Percentiles rank a stretch among this genome's conserved stretches.
phyloP scores from a whole-genome alignment of 2,329 filamentous ascomycete genomes.

The Neoscytalidium dimidiatum region DNA sequence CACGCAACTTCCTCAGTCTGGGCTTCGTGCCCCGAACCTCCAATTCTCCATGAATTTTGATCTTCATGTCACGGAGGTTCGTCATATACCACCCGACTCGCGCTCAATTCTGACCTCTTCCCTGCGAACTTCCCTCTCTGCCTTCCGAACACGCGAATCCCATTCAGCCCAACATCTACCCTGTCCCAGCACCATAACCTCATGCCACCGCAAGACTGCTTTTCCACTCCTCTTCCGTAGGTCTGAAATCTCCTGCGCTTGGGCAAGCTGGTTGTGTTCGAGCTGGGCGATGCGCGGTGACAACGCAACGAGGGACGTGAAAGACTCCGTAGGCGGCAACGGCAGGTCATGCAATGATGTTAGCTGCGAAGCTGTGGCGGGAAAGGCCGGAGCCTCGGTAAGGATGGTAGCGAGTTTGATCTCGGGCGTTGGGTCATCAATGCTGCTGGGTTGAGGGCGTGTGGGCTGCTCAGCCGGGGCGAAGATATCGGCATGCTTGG shows the following conservation, averaged over 20 bases:
- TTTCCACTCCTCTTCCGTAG: conserved; percentile 64
- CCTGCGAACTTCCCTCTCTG: conserved; percentile 67
- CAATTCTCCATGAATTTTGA: neutral
- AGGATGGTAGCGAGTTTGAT: conserved; percentile 42
- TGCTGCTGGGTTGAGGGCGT: conserved; percentile 10
- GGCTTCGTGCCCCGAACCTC: neutral
- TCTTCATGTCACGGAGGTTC: conserved; percentile 24
- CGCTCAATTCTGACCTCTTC: conserved; percentile 59
- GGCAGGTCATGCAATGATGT: conserved; percentile 47
- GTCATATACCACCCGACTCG: conserved; percentile 48
- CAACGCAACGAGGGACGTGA: conserved; percentile 59
- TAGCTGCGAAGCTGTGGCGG: conserved; percentile 45
- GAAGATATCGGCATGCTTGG: conserved; percentile 44
- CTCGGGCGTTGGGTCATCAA: conserved; percentile 10
- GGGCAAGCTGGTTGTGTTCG: conserved; percentile 62
- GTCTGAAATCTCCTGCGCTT: conserved; percentile 63
- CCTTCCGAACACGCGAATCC: conserved; percentile 66
- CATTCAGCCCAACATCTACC: conserved; percentile 71
- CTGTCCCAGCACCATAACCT: conserved; percentile 67
- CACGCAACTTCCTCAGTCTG: neutral
- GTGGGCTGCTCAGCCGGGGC: conserved; percentile 7
- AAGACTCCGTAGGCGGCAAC: conserved; percentile 44
- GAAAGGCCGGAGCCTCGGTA: conserved; percentile 46
- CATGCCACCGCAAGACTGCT: conserved; percentile 65
- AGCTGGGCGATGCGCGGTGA: conserved; percentile 64